These are phyloP conservation scores for Penicillium occitanis DNA, from an alignment of 2,329 filamentous ascomycete genomes.

Conservation along the genomic window DNA sequence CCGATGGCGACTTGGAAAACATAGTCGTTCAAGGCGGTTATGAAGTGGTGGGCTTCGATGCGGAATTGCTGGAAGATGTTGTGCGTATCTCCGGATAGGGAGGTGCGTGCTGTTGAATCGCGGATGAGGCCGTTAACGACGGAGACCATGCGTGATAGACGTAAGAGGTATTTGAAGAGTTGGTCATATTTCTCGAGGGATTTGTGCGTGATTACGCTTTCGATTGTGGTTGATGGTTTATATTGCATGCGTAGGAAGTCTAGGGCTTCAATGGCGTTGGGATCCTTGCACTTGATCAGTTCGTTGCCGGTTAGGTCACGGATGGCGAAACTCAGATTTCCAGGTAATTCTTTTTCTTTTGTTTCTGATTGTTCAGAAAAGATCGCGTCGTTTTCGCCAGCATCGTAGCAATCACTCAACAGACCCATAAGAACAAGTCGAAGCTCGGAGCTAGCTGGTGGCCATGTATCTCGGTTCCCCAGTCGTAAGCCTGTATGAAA, in stretches of 20 bases:
- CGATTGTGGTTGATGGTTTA: conserved; percentile 69
- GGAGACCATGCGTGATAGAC: conserved; percentile 75
- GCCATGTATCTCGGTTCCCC: conserved; percentile 80
- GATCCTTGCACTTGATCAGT: conserved; percentile 78
- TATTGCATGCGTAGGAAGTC: conserved; percentile 91
- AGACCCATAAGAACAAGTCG: conserved; percentile 84
- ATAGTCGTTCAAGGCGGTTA: conserved; percentile 70
- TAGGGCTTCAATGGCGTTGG: conserved; percentile 79
- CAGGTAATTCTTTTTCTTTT: conserved; percentile 55
- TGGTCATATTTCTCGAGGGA: conserved; percentile 78
- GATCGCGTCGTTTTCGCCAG: conserved; percentile 26
- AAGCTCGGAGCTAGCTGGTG: conserved; percentile 91
- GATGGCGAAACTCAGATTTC: conserved; percentile 77
- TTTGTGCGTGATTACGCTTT: conserved; percentile 68
- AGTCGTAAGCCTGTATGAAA: conserved; percentile 78
- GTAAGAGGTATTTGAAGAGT: conserved; percentile 77
- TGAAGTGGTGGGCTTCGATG: conserved; percentile 76
- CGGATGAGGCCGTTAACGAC: conserved; percentile 66
- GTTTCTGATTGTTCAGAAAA: conserved; percentile 16
- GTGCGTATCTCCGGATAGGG: conserved; percentile 36
- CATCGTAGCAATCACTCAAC: conserved; percentile 69
- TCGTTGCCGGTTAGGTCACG: conserved; percentile 76
- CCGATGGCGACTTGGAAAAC: conserved; percentile 77
- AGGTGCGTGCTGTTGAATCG: conserved; percentile 49
- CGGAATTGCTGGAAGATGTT: conserved; percentile 61